A percentile compares a stretch with the other conserved stretches of the same genome.
phyloP scores from a whole-genome alignment of 2,329 filamentous ascomycete species.

The Alternaria alternata region DNA sequence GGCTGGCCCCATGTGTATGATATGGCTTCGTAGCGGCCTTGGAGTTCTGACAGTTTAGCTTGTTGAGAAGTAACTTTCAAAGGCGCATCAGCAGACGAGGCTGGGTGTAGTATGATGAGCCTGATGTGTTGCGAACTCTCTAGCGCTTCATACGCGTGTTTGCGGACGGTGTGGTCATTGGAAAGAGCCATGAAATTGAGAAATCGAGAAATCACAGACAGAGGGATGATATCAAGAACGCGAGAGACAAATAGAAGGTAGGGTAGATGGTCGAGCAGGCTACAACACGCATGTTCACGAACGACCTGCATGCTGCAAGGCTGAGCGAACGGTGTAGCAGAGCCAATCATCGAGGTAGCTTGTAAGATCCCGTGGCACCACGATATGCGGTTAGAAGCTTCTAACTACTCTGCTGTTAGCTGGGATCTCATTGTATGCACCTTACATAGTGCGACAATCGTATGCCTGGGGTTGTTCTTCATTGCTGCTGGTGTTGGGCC shows the following conservation, averaged over 20 bases:
- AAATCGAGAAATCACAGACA: no score
- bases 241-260: no score
- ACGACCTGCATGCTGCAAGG: background rate
- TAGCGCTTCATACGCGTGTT: background rate
- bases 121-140: background rate
- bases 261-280: background rate
- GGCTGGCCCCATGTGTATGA: constrained; percentile 22
- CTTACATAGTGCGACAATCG: rapidly evolving
- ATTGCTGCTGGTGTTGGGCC: background rate
- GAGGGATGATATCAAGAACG: rapidly evolving
- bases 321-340: background rate
- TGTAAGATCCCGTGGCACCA: background rate
- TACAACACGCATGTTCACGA: background rate
- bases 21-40: constrained; percentile 15
- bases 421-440: rapidly evolving
- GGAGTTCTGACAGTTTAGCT: no score
- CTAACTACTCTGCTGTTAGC: rapidly evolving
- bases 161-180: background rate
- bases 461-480: background rate
- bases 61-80: rapidly evolving
- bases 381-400: background rate
- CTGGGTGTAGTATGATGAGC: background rate
- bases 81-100: background rate
- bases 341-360: background rate
- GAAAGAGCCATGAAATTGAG: no score